Evolutionary conservation across 169 alveolate genomes (phyloP), one percentile per base, ranked within the genome.

Genomic region (Plasmodium chabaudi): DNA sequence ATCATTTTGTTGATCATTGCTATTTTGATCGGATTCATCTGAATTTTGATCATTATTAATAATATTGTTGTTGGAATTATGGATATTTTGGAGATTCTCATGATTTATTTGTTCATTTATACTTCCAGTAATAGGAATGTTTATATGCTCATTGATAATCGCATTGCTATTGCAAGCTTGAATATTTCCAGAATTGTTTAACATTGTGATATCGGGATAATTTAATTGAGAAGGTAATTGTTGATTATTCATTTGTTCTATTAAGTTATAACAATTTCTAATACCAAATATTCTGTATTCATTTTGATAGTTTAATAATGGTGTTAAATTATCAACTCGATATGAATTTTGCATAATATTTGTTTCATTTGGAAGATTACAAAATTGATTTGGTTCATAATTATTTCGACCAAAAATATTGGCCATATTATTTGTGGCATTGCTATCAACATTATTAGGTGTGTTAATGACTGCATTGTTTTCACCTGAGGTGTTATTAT

Each of bases 271-370:
- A 34, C 88, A 77, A 64, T 77, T 77, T 77, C 88, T 64, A 42
- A 77, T 42, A 56, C 88, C 88, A 68, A 77, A 77, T 39, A 77
- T 64, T 63, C 88, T 27, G 44, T 77, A 77, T 56, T 77, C 88
- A 77, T 77, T 77, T 77, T 77, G 88, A 21, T 77, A 77, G 46
- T 77, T 77, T 56, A 77, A 69, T 63, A 77, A 44, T 12, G 88
- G 65, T 70, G 65, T 64, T 42, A 77, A 51, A 34, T 77, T 77
- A 42, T 77, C 88, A 51, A 77, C 88, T 51, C 88, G 7, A 21
- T 42, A 77, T 1, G 88, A 77, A 65, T 46, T 77, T 44, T 77
- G 88, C 3, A 77, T 25, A 44, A 75, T 13, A 51, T 77, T 77
- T 25, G 77, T 9, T 9, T 74, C 42, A 27, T 57, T 77, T 27